These are phyloP conservation scores for Gonapodya sp. DNA, from an alignment of 192 early-diverging fungal genomes.

Conservation along the genomic window DNA sequence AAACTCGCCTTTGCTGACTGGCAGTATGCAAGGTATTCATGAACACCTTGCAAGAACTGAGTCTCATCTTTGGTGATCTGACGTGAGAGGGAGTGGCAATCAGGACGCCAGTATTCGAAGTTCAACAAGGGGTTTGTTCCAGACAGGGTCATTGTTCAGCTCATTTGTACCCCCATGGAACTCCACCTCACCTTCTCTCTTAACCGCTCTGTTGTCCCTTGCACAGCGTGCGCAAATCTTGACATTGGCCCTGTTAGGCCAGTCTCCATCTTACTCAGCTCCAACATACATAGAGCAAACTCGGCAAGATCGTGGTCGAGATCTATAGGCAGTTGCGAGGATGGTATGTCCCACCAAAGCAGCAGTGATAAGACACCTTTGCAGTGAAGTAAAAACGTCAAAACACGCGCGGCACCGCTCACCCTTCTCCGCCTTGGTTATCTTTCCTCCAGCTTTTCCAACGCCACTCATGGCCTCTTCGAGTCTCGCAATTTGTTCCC, in stretches of 20 bases:
- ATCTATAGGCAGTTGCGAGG: slow-evolving; percentile 30
- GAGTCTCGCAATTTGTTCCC: slow-evolving; percentile 70
- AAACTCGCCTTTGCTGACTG: slow-evolving; percentile 55
- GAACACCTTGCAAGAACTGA: slow-evolving; percentile 63
- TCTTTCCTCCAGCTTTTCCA: slow-evolving; percentile 58
- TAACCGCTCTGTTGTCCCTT: slow-evolving; percentile 55
- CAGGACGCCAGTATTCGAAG: neutral
- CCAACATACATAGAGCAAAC: slow-evolving; percentile 64
- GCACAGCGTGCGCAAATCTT: slow-evolving; percentile 63
- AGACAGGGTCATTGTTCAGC: neutral
- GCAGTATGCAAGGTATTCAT: slow-evolving; percentile 79
- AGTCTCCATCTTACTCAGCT: slow-evolving; percentile 75
- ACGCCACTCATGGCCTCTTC: slow-evolving; percentile 78
- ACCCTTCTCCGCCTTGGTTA: neutral
- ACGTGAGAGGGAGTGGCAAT: too few species aligned
- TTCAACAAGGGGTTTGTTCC: neutral
- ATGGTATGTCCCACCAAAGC: too few species aligned
- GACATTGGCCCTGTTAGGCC: slow-evolving; percentile 67
- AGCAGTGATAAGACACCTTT: too few species aligned
- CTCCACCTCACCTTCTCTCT: slow-evolving; percentile 48
- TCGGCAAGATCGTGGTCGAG: slow-evolving; percentile 68
- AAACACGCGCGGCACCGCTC: neutral
- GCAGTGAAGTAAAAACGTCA: too few species aligned
- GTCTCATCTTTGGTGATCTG: slow-evolving; percentile 50
- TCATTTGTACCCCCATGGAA: neutral